Conservation (phyloP, 2,329 filamentous ascomycete genomes). For the Coniochaeta sp. region DNA sequence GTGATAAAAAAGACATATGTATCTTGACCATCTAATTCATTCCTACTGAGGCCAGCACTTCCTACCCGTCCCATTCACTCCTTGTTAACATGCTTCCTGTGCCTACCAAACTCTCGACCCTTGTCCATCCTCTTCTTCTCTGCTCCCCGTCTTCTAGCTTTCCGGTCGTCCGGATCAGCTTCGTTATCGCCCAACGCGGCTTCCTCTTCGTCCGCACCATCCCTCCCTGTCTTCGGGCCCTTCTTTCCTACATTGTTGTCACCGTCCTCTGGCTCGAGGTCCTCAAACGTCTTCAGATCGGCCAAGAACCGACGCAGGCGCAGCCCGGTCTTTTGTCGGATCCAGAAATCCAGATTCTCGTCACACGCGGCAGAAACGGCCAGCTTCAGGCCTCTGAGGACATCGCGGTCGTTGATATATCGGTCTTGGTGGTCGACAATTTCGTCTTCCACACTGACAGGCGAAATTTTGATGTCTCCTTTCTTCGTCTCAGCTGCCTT, state of each 20-base stretch:
- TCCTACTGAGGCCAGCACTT: background rate
- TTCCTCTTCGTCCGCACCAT: conserved; percentile 3
- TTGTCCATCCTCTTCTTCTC: background rate
- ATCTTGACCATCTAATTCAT: background rate
- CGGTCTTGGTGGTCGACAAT: conserved; percentile 21
- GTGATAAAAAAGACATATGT: background rate
- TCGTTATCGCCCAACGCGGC: background rate
- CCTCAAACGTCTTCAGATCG: conserved; percentile 43
- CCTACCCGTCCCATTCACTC: background rate
- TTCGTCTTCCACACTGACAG: background rate
- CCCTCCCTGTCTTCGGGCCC: conserved; percentile 3
- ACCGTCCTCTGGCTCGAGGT: conserved; percentile 24
- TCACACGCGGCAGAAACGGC: conserved; percentile 50
- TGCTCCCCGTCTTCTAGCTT: background rate
- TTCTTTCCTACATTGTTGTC: background rate
- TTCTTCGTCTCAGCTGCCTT: background rate
- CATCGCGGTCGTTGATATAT: conserved; percentile 39
- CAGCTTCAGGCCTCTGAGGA: conserved; percentile 47
- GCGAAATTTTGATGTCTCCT: background rate
- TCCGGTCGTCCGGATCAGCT: background rate
- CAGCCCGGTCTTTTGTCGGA: conserved; percentile 42
- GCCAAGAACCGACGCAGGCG: conserved; percentile 47
- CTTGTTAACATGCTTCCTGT: background rate
- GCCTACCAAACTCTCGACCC: background rate
- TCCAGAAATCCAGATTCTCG: conserved; percentile 42